A percentile compares a stretch with the other conserved stretches of the same genome.
These are phyloP conservation scores for Helianthus annuus DNA, from an alignment of 129 eudicot genomes.

Conservation along the genomic window HanXRQr2.0-SUNRISE NC_035433.2:1721549-1722048, in stretches of 20 bases:
- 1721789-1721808: neutral
- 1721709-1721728: neutral
- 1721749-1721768: neutral
- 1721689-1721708: neutral
- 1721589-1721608: neutral
- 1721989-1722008: too few relatives aligned
- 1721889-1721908: too few relatives aligned
- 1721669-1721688: neutral
- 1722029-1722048: too few relatives aligned
- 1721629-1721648: neutral
- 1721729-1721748: neutral
- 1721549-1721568: neutral
- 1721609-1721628: constrained; percentile 1
- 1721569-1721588: neutral
- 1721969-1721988: too few relatives aligned
- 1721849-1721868: too few relatives aligned
- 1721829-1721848: neutral
- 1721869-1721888: too few relatives aligned
- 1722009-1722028: too few relatives aligned
- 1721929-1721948: too few relatives aligned
- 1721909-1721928: too few relatives aligned
- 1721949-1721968: too few relatives aligned
- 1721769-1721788: neutral
- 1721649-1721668: constrained; percentile 12
- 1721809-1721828: constrained; percentile 2